A percentile compares a stretch with the other conserved stretches of the same genome.
Conservation (phyloP, 2,329 filamentous ascomycete genomes). For the Ophiocordyceps camponoti-saundersi region DNA sequence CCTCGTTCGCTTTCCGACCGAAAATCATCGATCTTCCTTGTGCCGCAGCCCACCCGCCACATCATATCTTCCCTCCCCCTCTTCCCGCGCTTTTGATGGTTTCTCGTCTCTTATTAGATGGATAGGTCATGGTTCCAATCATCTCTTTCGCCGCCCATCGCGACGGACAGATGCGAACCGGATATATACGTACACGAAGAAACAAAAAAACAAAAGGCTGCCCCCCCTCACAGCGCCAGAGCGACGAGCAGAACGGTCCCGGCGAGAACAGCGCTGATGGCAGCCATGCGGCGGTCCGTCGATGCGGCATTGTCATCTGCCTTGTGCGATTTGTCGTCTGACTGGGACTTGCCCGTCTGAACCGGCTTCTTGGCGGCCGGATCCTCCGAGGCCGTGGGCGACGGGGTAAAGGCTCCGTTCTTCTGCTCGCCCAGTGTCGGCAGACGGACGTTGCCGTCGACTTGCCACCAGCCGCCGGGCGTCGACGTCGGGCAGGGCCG, state of each 20-base stretch:
- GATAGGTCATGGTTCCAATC: neutral
- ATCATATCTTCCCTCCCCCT: too few species aligned
- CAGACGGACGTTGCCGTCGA: conserved; percentile 51
- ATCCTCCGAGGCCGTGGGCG: conserved; percentile 5
- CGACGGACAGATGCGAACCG: neutral
- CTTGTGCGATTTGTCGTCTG: neutral
- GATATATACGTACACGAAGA: neutral
- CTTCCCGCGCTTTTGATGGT: too few species aligned
- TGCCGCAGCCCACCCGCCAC: too few species aligned
- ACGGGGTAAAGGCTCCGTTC: neutral
- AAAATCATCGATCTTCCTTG: too few species aligned
- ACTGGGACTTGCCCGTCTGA: neutral
- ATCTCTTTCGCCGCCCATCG: neutral
- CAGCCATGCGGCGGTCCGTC: conserved; percentile 4
- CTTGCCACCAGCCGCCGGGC: conserved; percentile 59
- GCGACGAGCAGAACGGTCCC: conserved; percentile 4
- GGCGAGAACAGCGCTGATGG: conserved; percentile 4
- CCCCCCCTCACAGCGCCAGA: conserved; percentile 3
- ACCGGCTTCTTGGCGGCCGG: conserved; percentile 1
- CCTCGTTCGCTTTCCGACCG: too few species aligned
- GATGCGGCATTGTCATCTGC: conserved; percentile 2
- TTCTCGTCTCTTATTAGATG: neutral
- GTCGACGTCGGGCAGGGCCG: conserved; percentile 57
- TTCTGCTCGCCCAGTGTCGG: conserved; percentile 45
- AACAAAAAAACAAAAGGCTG: too few species aligned